phyloP scores from a whole-genome alignment of 169 alveolate species.

The Cryptosporidium sp. region DNA sequence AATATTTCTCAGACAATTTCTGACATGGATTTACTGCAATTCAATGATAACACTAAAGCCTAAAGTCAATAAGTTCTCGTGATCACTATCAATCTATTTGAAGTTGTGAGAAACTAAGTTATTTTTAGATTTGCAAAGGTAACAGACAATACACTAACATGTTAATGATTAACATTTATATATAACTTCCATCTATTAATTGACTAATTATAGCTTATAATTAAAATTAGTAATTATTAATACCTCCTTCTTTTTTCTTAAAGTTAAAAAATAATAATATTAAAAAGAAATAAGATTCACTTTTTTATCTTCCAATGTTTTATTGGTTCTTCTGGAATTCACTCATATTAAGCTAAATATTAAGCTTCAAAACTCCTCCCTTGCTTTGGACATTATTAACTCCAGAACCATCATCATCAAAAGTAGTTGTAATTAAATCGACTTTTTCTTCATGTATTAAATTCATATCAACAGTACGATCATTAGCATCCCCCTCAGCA shows the following conservation, averaged over 20 bases:
- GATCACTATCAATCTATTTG: neutral
- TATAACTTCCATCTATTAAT: neutral
- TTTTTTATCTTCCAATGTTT: neutral
- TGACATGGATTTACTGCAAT: conserved; percentile 13
- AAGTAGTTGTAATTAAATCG: conserved; percentile 9
- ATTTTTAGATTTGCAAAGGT: neutral
- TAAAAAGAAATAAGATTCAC: neutral
- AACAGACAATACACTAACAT: neutral
- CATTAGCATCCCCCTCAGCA: neutral
- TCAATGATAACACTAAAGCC: neutral
- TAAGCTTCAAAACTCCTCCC: conserved; percentile 15
- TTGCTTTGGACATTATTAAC: neutral
- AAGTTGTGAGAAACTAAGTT: neutral
- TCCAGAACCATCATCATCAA: neutral
- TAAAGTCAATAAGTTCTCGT: neutral
- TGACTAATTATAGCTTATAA: neutral
- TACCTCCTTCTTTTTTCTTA: neutral
- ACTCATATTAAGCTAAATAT: neutral
- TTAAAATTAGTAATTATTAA: no score
- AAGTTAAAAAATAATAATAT: no score
- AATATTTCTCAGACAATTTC: conserved; percentile 63
- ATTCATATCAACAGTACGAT: neutral
- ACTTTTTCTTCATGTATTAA: conserved; percentile 14
- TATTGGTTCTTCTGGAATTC: neutral
- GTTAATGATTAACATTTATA: neutral